Base-by-base conservation (phyloP, 2,329 filamentous ascomycete species). In the Polytolypa hystricis region DNA sequence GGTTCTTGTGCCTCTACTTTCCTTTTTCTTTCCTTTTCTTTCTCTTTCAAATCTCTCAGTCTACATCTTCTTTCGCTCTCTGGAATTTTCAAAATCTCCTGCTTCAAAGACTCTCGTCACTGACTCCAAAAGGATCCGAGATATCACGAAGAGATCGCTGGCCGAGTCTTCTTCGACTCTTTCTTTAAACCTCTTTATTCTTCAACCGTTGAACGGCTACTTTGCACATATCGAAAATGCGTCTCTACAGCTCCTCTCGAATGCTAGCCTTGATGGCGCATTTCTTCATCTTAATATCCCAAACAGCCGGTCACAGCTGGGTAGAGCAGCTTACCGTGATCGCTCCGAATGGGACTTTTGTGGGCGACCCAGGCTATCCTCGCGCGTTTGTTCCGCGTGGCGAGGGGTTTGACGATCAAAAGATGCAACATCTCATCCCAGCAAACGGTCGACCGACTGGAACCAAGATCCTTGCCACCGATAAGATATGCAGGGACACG, bases 281-380 rank as follows among this genome's bases (percentile, higher is more conserved):
- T 20, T 37, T 62, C 27, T 42, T 49, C 30, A 39, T 54, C 21
- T 43, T 62, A 15, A 33, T 44, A 17, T 40, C 54, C 5, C 44
- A 53, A 18, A 46, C 52, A 15, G 40, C 43, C 18, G 79, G 75
- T 23, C 89, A 95, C 61, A 81, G 77, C 12, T 95, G 87, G 87
- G 71, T 89, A 32, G 86, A 95, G 60, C 68, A 79, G 50, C 67
- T 89, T 33, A 73, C 69, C 43, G 74, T 77, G 39, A 77, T 95
- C 55, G 74, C 77, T 36, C 57, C 73, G 18, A 81, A 85, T 49
- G 87, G 86, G 37, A 75, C 75, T 21, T 84, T 86, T 54, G 65
- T 78, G 14, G 81, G 81, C 18, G 57, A 70, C 5, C 65, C 73
- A 16, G 89, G 89, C 20, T 94, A 79, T 54, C 65, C 81, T n/a